Percentiles rank a stretch among this genome's conserved stretches.
phyloP scores from a whole-genome alignment of 2,329 filamentous ascomycete genomes.

The Pseudopyrenochaeta lycopersici region DNA sequence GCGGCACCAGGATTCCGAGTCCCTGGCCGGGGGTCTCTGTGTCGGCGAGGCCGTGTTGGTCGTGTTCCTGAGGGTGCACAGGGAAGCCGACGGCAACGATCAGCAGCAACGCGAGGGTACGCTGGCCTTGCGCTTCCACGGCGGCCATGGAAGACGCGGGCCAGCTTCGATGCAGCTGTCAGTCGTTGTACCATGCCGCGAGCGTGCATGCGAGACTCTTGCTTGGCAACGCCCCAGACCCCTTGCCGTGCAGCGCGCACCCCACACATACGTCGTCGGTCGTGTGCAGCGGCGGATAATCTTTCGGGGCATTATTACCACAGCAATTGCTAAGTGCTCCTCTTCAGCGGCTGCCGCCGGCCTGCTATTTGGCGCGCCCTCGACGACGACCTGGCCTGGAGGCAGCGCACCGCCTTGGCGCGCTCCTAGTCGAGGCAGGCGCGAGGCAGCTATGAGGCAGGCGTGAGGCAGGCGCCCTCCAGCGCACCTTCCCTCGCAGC shows the following conservation, averaged over 20 bases:
- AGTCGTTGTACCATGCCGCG: constrained; percentile 10
- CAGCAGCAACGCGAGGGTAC: constrained; percentile 15
- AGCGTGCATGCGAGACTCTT: constrained; percentile 5
- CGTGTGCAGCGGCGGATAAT: constrained; percentile 25
- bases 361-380: not conserved
- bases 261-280: constrained; percentile 27
- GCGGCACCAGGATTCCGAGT: constrained; percentile 30
- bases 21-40: constrained; percentile 29
- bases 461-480: constrained; percentile 16
- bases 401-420: no score
- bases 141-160: constrained; percentile 19
- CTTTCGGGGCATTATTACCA: constrained; percentile 29
- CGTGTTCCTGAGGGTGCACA: constrained; percentile 37
- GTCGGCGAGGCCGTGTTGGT: constrained; percentile 39
- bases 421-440: no score
- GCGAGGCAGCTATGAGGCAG: no score
- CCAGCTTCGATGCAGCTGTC: constrained; percentile 27
- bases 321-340: constrained; percentile 23
- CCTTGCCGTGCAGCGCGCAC: constrained; percentile 9
- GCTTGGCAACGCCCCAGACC: constrained; percentile 19
- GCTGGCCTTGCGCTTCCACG: not conserved
- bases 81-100: constrained; percentile 33
- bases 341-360: constrained; percentile 15
- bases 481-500: constrained; percentile 14
- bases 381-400: not conserved